Evolutionary conservation across 192 early-diverging fungal genomes (phyloP).

Genomic region (Polychytrium aggregatum): DNA sequence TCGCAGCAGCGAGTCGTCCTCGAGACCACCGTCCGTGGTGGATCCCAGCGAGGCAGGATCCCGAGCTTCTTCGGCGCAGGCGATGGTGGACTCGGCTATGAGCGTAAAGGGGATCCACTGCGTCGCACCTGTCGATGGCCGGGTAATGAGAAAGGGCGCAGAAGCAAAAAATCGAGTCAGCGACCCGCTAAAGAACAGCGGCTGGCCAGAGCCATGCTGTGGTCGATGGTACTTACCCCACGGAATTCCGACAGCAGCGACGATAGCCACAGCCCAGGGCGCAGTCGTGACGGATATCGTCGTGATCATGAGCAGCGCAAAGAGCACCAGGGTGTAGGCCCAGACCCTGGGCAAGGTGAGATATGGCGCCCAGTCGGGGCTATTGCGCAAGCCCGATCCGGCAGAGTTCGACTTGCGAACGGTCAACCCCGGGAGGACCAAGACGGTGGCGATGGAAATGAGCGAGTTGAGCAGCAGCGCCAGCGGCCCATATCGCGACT

Average conservation of each 20-base stretch:
- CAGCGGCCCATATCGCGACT: slow-evolving; percentile 72
- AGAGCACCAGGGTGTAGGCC: slow-evolving; percentile 56
- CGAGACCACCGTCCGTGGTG: slow-evolving; percentile 5
- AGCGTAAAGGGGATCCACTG: slow-evolving; percentile 91
- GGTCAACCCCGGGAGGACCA: slow-evolving; percentile 45
- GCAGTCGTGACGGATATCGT: slow-evolving; percentile 52
- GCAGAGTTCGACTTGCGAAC: too few species aligned
- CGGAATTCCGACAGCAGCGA: slow-evolving; percentile 65
- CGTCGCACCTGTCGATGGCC: slow-evolving; percentile 37
- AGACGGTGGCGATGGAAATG: slow-evolving; percentile 52
- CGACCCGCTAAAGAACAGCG: too few species aligned
- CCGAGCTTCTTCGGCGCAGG: slow-evolving; percentile 5
- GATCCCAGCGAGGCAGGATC: not conserved
- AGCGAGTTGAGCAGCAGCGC: slow-evolving; percentile 72
- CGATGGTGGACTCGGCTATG: slow-evolving; percentile 53
- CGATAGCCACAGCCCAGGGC: slow-evolving; percentile 47
- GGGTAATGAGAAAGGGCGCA: too few species aligned
- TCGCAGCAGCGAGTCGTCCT: not conserved
- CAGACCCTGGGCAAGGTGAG: slow-evolving; percentile 45
- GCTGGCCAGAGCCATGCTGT: too few species aligned
- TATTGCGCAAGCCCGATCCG: too few species aligned
- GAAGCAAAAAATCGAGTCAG: too few species aligned
- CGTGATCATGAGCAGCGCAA: slow-evolving; percentile 51
- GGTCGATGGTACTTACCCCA: too few species aligned
- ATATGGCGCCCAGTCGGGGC: too few species aligned